phyloP scores from a whole-genome alignment of 768 basidiomycete genomes.

The Auriscalpium orientale region DNA sequence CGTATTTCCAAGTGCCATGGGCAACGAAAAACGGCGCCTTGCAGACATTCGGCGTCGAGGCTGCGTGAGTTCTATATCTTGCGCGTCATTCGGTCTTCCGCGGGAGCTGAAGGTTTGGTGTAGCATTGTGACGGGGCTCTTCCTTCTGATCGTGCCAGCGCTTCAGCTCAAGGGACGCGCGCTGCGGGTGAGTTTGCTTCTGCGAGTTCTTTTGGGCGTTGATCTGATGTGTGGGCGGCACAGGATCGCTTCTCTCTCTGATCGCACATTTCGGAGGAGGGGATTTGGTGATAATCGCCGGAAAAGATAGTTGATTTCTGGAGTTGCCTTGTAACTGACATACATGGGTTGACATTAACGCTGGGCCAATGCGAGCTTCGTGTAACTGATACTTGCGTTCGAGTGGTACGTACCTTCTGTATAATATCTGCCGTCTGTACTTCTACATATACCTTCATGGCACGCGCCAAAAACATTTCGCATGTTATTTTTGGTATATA shows the following conservation, averaged over 20 bases:
- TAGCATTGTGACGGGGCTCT: slow-evolving; percentile 43
- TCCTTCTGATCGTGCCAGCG: slow-evolving; percentile 43
- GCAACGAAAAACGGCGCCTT: slow-evolving; percentile 51
- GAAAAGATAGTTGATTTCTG: too few relatives aligned
- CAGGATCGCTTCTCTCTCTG: slow-evolving; percentile 6
- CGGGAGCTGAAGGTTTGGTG: neutral
- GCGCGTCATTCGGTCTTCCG: neutral
- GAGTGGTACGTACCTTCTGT: too few relatives aligned
- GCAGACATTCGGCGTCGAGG: slow-evolving; percentile 55
- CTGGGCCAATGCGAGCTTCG: too few relatives aligned
- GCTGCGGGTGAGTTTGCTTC: slow-evolving; percentile 29
- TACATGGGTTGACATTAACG: too few relatives aligned
- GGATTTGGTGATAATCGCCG: too few relatives aligned
- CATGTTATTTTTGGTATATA: too few relatives aligned
- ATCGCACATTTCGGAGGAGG: too few relatives aligned
- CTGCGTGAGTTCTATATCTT: slow-evolving; percentile 36
- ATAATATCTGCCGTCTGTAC: too few relatives aligned
- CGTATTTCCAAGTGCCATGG: slow-evolving; percentile 64
- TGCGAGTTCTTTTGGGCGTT: neutral
- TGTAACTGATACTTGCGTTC: too few relatives aligned
- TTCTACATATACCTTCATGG: too few relatives aligned
- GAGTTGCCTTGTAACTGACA: too few relatives aligned
- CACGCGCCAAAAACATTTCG: too few relatives aligned
- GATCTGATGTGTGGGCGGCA: neutral
- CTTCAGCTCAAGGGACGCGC: slow-evolving; percentile 41